These are phyloP conservation scores for Claviceps africana DNA, from an alignment of 2,329 filamentous ascomycete genomes.

Conservation along the genomic window DNA sequence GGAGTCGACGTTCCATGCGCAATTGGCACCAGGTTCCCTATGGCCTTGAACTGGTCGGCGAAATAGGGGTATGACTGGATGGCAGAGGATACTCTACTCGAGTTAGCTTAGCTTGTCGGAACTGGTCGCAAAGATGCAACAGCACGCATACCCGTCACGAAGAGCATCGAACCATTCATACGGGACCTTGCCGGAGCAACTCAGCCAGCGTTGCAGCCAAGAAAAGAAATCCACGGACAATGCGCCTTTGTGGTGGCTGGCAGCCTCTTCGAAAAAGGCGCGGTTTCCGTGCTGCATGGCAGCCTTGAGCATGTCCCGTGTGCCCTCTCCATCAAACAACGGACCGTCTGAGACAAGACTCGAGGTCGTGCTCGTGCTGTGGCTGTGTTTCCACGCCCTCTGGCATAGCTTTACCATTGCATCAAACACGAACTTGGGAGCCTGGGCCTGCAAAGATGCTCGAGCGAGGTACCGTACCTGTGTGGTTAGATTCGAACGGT, in stretches of 20 bases:
- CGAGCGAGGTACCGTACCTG: conserved; percentile 7
- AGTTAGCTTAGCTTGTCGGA: conserved; percentile 1
- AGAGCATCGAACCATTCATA: conserved; percentile 2
- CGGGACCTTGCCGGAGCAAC: background rate
- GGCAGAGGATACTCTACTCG: conserved; percentile 3
- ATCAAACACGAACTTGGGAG: background rate
- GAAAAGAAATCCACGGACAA: conserved; percentile 5
- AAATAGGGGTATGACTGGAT: conserved; percentile 5
- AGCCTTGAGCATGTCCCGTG: conserved; percentile 6
- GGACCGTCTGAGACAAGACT: background rate
- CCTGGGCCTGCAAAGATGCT: conserved; percentile 1
- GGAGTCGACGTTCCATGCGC: background rate
- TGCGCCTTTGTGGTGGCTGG: background rate
- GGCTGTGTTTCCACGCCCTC: background rate
- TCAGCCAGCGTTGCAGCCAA: conserved; percentile 7
- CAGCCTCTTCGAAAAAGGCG: conserved; percentile 5
- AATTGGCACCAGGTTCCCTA: conserved; percentile 5
- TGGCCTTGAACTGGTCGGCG: background rate
- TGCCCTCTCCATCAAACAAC: background rate
- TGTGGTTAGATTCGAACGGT: background rate
- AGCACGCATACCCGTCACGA: background rate
- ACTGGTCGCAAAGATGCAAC: background rate
- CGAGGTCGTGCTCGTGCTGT: background rate
- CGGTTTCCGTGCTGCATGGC: conserved; percentile 2
- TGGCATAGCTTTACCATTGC: conserved; percentile 3